Base-by-base conservation (phyloP, 179 eudicot genomes). In the Gypsophila paniculata region DNA sequence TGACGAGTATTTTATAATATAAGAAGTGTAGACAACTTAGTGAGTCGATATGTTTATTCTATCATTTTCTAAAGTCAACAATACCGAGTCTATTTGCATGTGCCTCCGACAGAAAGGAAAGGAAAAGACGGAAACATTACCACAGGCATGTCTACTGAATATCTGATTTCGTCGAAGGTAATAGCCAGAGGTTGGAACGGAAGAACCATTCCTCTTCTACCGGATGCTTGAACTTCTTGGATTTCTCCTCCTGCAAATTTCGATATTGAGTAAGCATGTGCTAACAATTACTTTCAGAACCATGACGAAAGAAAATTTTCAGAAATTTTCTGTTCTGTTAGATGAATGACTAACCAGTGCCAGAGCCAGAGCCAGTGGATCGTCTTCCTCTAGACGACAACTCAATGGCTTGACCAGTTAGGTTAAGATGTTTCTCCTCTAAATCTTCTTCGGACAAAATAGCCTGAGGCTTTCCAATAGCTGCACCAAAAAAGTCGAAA, bases 121-220 rank as follows among this genome's bases (percentile, higher is more conserved):
- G 18, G 21, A 55, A 46, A 62, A 26, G 52, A 44, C 14, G 38
- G 53, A 71, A 54, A 6, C 23, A 15, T 60, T 84, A 90, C 93
- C 78, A 62, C 78, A 71, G 97, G 96, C 93, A 86, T 91, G 71
- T 91, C 97, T 17, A 91, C 89, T 69, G 91, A 77, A 69, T 91
- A 91, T 70, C 78, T 82, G 73, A 91, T 77, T 2, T 88, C 89
- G 53, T 91, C 87, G 52, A 90, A 91, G 59, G 96, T 77, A 71
- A 91, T 78, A 39, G 89, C 81, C 49, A 90, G 82, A 38, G 93
- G 91, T 52, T 80, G 76, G 75, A 91, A 91, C 46, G 97, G 97
- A 75, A 91, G 86, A 73, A 85, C 83, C 90, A 91, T 86, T 68
- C 95, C 96, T 39, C 76, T 76, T 42, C 74, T 86, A n/a, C 70